phyloP scores from a whole-genome alignment of 495 filamentous ascomycete species.

The Aspergillus baeticus region DNA sequence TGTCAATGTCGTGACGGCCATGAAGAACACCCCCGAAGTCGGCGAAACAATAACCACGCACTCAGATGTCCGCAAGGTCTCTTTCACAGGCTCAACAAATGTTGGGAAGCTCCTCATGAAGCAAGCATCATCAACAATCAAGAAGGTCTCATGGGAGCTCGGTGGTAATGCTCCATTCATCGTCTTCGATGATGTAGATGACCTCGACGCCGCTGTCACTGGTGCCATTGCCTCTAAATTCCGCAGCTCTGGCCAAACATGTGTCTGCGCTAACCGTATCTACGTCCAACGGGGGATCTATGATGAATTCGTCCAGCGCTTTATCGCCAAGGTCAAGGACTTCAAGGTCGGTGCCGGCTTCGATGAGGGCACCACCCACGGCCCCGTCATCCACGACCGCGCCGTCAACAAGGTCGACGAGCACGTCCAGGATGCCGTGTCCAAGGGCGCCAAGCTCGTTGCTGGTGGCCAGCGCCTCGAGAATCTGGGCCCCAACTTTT shows the following conservation, averaged over 20 bases:
- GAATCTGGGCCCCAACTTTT: constrained; percentile 73
- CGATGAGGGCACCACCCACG: constrained; percentile 68
- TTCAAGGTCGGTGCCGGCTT: constrained; percentile 81
- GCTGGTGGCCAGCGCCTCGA: constrained; percentile 67
- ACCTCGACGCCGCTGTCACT: constrained; percentile 72
- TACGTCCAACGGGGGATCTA: constrained; percentile 80
- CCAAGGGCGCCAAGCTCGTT: constrained; percentile 70
- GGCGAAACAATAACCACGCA: constrained; percentile 71
- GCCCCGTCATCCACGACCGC: constrained; percentile 76
- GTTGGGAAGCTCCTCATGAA: constrained; percentile 90
- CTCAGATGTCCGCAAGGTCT: constrained; percentile 75
- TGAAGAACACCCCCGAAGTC: constrained; percentile 69
- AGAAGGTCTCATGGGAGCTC: constrained; percentile 84
- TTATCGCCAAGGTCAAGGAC: constrained; percentile 69
- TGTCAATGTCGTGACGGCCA: constrained; percentile 75
- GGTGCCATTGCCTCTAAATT: constrained; percentile 81
- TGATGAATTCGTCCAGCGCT: constrained; percentile 67
- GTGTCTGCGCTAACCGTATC: constrained; percentile 86
- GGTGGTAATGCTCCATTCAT: constrained; percentile 94
- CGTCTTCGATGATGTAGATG: constrained; percentile 82
- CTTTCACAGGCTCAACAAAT: constrained; percentile 83
- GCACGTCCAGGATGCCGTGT: constrained; percentile 74
- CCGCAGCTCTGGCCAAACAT: constrained; percentile 85
- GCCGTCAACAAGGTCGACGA: constrained; percentile 73
- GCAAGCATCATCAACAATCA: constrained; percentile 76